Conservation (phyloP, 2,329 filamentous ascomycete genomes). For the Pestalotiopsis sp. region DNA sequence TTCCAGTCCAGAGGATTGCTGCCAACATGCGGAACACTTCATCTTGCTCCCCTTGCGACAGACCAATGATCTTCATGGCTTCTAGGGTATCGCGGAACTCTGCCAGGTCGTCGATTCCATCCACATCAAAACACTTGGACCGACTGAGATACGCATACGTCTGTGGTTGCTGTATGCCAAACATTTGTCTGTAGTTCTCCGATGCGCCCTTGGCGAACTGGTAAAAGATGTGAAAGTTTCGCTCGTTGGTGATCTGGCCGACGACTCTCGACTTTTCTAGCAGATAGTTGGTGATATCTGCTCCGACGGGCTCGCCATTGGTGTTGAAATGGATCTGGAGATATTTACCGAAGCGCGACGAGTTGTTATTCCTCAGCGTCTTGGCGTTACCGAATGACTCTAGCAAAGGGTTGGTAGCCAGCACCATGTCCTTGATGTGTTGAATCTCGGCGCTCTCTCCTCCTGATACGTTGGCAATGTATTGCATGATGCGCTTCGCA, state of each 20-base stretch:
- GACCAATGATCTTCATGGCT: conserved; percentile 92
- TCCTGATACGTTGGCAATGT: conserved; percentile 95
- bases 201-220: conserved; percentile 96
- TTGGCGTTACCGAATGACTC: conserved; percentile 99
- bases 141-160: conserved; percentile 92
- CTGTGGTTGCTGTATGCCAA: conserved; percentile 88
- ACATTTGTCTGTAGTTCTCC: conserved; percentile 82
- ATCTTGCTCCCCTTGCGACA: conserved; percentile 87
- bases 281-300: conserved; percentile 97
- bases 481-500: conserved; percentile 98
- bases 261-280: conserved; percentile 95
- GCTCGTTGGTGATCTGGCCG: conserved; percentile 91
- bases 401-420: conserved; percentile 94
- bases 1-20: conserved; percentile 91
- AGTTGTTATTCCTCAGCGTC: conserved; percentile 98
- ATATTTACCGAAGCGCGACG: conserved; percentile 97
- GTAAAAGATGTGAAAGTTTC: conserved; percentile 99
- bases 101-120: conserved; percentile 87
- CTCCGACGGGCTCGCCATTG: conserved; percentile 89
- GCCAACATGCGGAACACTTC: conserved; percentile 96
- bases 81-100: conserved; percentile 90
- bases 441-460: conserved; percentile 85
- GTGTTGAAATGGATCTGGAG: conserved; percentile 95
- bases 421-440: conserved; percentile 98
- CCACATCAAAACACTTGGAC: conserved; percentile 93